phyloP scores from a whole-genome alignment of 1,284 basidiomycete genomes.

The Mycena citricolor region DNA sequence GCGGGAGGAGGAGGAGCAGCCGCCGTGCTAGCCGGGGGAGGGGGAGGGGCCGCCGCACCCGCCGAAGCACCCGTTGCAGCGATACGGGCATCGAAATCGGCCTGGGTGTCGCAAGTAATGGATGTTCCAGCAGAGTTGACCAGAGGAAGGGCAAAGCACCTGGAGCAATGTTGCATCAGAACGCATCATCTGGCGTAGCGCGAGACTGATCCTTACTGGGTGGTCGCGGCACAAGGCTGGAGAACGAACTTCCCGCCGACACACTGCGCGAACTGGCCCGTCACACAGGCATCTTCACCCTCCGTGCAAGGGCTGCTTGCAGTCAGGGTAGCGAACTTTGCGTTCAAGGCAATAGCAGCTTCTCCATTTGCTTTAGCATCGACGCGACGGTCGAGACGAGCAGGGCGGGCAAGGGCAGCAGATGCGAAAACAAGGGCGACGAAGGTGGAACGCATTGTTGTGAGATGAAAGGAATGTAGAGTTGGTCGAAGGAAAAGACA shows the following conservation, averaged over 20 bases:
- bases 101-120: slow-evolving; percentile 46
- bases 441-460: slow-evolving; percentile 29
- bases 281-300: slow-evolving; percentile 48
- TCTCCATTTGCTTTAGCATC: slow-evolving; percentile 44
- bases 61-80: slow-evolving; percentile 28
- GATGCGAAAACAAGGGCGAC: slow-evolving; percentile 39
- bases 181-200: not conserved
- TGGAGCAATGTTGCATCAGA: slow-evolving; percentile 24
- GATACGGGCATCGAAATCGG: slow-evolving; percentile 36
- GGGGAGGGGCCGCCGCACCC: slow-evolving; percentile 18
- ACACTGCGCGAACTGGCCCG: slow-evolving; percentile 49
- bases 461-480: slow-evolving; percentile 23
- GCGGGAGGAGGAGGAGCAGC: slow-evolving; percentile 11
- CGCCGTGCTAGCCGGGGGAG: slow-evolving; percentile 6
- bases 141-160: slow-evolving; percentile 56
- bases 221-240: slow-evolving; percentile 40
- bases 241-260: slow-evolving; percentile 47
- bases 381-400: slow-evolving; percentile 30
- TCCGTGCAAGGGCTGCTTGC: slow-evolving; percentile 42
- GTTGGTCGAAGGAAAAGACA: slow-evolving; percentile 30
- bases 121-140: slow-evolving; percentile 43
- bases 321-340: slow-evolving; percentile 45
- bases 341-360: slow-evolving; percentile 52
- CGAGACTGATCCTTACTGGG: slow-evolving; percentile 37
- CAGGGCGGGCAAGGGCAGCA: slow-evolving; percentile 39